A percentile compares a stretch with the other conserved stretches of the same genome.
Evolutionary conservation across 2,329 filamentous ascomycete species (phyloP).

Genomic region (Talaromyces pinophilus): DNA sequence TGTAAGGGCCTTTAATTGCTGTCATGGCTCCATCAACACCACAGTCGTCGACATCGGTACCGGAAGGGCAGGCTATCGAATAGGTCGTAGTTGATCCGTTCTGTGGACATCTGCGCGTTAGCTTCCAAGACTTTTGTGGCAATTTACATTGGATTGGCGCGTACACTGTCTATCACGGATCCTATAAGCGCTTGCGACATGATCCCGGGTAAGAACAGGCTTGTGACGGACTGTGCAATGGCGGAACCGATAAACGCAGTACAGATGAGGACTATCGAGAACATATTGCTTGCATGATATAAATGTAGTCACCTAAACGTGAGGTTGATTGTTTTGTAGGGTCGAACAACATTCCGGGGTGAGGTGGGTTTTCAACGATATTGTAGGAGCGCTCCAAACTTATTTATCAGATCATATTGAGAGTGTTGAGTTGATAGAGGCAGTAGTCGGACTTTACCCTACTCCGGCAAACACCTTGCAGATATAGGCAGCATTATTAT

Average conservation of each 20-base stretch:
- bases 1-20: constrained; percentile 14
- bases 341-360: background rate
- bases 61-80: constrained; percentile 9
- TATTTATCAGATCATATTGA: background rate
- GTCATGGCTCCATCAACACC: constrained; percentile 4
- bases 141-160: background rate
- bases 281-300: background rate
- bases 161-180: constrained; percentile 12
- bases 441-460: constrained; percentile 6
- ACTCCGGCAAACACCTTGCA: background rate
- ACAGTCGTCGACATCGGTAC: background rate
- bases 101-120: background rate
- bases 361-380: background rate
- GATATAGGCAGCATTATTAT: background rate
- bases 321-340: background rate
- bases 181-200: constrained; percentile 10
- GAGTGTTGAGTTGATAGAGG: background rate
- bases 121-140: background rate
- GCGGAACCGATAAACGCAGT: background rate
- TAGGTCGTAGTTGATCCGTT: constrained; percentile 9
- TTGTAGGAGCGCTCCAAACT: background rate
- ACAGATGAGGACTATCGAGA: background rate
- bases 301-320: background rate
- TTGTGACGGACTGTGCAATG: constrained; percentile 11
- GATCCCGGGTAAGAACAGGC: constrained; percentile 8